Evolutionary conservation across 2,329 filamentous ascomycete genomes (phyloP), one percentile per base, ranked within the genome.

Genomic region (Decorospora gaudefroyi): DNA sequence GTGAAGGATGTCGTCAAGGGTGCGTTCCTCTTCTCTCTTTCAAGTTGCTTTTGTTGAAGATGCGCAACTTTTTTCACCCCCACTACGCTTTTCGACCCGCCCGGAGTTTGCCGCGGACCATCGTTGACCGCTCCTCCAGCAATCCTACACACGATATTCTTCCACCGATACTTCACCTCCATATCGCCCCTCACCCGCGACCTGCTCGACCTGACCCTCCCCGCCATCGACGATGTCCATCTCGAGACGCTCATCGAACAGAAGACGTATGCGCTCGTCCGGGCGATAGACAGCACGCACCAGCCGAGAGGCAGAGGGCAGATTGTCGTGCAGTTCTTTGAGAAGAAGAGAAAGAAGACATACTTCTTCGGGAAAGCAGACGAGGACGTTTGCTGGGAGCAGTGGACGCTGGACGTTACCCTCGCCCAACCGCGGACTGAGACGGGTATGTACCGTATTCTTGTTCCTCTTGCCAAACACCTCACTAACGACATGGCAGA

Each of bases 101-200:
- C 42, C 31, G 34, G 35, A 18, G 25, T 18, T 31, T 12, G 13
- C 46, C 30, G 45, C 40, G 30, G 44, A 34, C 32, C 38, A 34
- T 17, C 30, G 41, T 40, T 54, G 34, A 62, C 41, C 18, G 25
- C 12, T 12, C 16, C 33, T 12, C 27, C 62, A 95, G 92, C 88
- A 53, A 88, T 96, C 69, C 81, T 97, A 35, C 91, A 96, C 72
- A 95, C 91, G 36, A 96, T 97, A 71, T 99, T 97, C 83, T 97
- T 97, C 80, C 91, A 96, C 76, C 87, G 93, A 65, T 95, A 92
- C 81, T 96, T 97, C 78, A 90, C 90, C 44, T 85, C 89, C 46
- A 81, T 96, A 59, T 78, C 82, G 28, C 92, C 93, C 4, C 82
- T 83, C 53, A 90, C 89, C 53, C 86, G 90, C 74, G 91, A 96